Conservation (phyloP, 1,284 basidiomycete species). For the Moniliella sp. region DNA sequence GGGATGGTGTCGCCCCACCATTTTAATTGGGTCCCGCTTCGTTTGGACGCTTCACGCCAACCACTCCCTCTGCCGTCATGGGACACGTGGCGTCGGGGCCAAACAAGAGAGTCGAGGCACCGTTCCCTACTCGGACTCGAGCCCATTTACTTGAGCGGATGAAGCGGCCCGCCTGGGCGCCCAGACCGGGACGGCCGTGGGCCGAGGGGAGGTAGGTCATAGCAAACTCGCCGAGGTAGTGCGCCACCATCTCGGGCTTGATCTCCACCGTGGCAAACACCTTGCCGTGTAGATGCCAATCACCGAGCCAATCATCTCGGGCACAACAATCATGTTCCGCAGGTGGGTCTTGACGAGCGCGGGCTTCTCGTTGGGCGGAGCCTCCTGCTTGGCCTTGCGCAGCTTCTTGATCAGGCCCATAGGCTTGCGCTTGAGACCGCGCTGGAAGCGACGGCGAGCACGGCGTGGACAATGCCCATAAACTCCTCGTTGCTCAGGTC, state of each 20-base stretch:
- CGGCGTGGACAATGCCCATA: constrained; percentile 84
- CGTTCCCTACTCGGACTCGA: no score
- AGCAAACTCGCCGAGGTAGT: constrained; percentile 90
- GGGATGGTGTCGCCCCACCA: no score
- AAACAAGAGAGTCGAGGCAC: no score
- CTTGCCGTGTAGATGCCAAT: constrained; percentile 65
- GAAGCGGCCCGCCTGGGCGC: constrained; percentile 53
- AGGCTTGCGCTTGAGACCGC: constrained; percentile 91
- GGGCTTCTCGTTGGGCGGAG: constrained; percentile 92
- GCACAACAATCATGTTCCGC: constrained; percentile 97
- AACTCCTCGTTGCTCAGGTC: constrained; percentile 69
- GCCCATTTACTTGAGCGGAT: constrained; percentile 46
- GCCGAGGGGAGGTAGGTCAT: constrained; percentile 90
- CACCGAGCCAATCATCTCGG: constrained; percentile 87
- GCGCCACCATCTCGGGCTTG: constrained; percentile 98
- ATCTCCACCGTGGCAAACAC: constrained; percentile 93
- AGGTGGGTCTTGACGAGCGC: constrained; percentile 95
- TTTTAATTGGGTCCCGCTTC: no score
- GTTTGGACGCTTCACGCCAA: no score
- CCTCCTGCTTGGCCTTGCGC: constrained; percentile 97
- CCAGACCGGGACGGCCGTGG: constrained; percentile 96
- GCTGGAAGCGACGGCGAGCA: constrained; percentile 92
- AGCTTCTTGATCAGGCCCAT: constrained; percentile 99
- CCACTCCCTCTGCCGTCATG: no score
- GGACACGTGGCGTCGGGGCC: no score